phyloP scores from a whole-genome alignment of 768 basidiomycete genomes.

The Leccinum arenicola region DNA sequence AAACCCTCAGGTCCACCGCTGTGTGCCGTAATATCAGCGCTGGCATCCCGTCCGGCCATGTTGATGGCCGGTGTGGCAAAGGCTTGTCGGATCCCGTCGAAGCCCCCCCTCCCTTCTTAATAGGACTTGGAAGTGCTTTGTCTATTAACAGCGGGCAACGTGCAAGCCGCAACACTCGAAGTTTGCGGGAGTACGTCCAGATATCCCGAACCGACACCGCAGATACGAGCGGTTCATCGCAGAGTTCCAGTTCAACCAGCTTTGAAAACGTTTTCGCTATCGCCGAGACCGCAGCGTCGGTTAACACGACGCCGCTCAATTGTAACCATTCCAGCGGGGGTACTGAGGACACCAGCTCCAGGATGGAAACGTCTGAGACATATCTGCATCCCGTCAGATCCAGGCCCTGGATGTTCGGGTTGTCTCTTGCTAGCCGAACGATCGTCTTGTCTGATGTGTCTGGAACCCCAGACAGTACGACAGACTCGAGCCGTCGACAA shows the following conservation, averaged over 20 bases:
- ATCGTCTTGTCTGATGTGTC: slow-evolving; percentile 71
- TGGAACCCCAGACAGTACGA: slow-evolving; percentile 64
- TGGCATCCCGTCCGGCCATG: slow-evolving; percentile 60
- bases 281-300: slow-evolving; percentile 58
- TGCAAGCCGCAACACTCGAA: slow-evolving; percentile 73
- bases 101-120: slow-evolving; percentile 33
- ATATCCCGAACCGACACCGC: slow-evolving; percentile 71
- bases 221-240: slow-evolving; percentile 64
- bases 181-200: slow-evolving; percentile 76
- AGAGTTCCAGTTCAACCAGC: slow-evolving; percentile 80
- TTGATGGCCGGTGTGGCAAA: slow-evolving; percentile 52
- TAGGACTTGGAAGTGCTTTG: slow-evolving; percentile 65
- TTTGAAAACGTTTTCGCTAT: slow-evolving; percentile 73
- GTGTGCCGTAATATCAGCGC: slow-evolving; percentile 61
- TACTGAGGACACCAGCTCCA: slow-evolving; percentile 66
- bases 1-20: slow-evolving; percentile 70
- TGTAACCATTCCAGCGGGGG: slow-evolving; percentile 72
- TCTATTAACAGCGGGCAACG: slow-evolving; percentile 78
- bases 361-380: slow-evolving; percentile 76
- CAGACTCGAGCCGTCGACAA: slow-evolving; percentile 66
- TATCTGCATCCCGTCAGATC: slow-evolving; percentile 73
- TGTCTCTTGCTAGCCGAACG: slow-evolving; percentile 56
- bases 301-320: slow-evolving; percentile 64
- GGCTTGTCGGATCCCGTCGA: slow-evolving; percentile 43
- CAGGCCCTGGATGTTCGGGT: slow-evolving; percentile 67